A percentile compares a stretch with the other conserved stretches of the same genome.
Conservation (phyloP, 2,329 filamentous ascomycete species). For the Epichloe uncinata region DNA sequence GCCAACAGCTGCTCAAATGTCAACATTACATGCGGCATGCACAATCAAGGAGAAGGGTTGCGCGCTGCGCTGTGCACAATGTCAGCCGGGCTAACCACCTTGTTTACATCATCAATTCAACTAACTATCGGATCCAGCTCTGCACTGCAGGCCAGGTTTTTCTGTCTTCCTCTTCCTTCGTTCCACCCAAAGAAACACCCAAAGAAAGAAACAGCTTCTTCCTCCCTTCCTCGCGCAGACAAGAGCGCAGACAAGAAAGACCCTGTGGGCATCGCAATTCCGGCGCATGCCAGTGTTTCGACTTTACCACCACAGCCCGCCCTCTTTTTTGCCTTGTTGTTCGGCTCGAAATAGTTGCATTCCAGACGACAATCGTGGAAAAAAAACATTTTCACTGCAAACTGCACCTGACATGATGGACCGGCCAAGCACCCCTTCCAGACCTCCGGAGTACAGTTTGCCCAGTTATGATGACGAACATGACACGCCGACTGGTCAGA, state of each 20-base stretch:
- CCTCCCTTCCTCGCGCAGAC: background rate
- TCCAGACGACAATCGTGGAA: conserved; percentile 10
- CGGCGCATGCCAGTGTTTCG: background rate
- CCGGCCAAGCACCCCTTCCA: conserved; percentile 34
- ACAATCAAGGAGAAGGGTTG: no score
- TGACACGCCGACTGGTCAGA: conserved; percentile 32
- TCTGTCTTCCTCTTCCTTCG: background rate
- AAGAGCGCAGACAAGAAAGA: background rate
- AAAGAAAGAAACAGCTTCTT: background rate
- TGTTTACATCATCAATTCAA: background rate
- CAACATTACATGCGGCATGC: no score
- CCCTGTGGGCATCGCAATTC: background rate
- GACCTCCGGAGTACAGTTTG: conserved; percentile 44
- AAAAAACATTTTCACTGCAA: background rate
- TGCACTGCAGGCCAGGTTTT: conserved; percentile 1
- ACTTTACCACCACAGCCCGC: background rate
- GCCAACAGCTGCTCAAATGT: no score
- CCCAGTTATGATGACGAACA: conserved; percentile 44
- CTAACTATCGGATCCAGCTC: background rate
- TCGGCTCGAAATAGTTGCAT: conserved; percentile 10
- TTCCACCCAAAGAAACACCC: background rate
- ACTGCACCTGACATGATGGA: conserved; percentile 26
- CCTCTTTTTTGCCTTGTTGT: background rate
- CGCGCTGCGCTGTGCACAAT: no score
- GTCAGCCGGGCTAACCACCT: no score